Percentiles rank a stretch among this genome's conserved stretches.
Conservation (phyloP, 805 yeast species). For the Candida ficus region DNA sequence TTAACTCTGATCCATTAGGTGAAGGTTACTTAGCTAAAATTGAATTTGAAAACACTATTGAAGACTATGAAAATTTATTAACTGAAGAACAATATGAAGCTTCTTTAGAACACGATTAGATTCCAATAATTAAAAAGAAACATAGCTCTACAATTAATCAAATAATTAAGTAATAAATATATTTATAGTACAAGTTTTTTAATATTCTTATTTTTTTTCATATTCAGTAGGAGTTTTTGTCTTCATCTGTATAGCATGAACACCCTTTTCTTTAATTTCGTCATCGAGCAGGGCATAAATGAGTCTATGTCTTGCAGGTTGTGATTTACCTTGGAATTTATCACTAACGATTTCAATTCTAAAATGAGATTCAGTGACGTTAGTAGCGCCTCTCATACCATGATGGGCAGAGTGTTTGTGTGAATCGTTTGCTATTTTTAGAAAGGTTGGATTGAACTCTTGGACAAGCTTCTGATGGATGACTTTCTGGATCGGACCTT, state of each 20-base stretch:
- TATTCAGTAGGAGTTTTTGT: constrained; percentile 68
- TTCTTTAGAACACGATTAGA: constrained; percentile 19
- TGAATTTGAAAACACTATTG: constrained; percentile 42
- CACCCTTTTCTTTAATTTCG: constrained; percentile 64
- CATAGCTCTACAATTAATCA: background rate
- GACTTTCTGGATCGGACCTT: constrained; percentile 22
- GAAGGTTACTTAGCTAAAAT: constrained; percentile 89
- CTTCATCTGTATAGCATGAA: constrained; percentile 85
- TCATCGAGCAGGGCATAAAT: constrained; percentile 65
- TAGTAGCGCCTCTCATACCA: constrained; percentile 69
- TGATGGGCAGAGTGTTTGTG: constrained; percentile 85
- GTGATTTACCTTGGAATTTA: constrained; percentile 54
- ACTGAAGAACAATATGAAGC: constrained; percentile 43
- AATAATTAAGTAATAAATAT: background rate
- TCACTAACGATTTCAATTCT: constrained; percentile 68
- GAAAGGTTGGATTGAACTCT: constrained; percentile 35
- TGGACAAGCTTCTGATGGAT: constrained; percentile 19
- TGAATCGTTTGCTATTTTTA: constrained; percentile 71
- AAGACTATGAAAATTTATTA: constrained; percentile 51
- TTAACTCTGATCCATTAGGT: constrained; percentile 89
- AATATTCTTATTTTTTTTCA: background rate
- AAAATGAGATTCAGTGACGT: constrained; percentile 78
- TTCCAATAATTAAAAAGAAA: no score
- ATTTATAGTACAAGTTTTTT: background rate
- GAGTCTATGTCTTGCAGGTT: constrained; percentile 75